Conservation (phyloP, 2,329 filamentous ascomycete genomes). For the Claviceps humidiphila region DNA sequence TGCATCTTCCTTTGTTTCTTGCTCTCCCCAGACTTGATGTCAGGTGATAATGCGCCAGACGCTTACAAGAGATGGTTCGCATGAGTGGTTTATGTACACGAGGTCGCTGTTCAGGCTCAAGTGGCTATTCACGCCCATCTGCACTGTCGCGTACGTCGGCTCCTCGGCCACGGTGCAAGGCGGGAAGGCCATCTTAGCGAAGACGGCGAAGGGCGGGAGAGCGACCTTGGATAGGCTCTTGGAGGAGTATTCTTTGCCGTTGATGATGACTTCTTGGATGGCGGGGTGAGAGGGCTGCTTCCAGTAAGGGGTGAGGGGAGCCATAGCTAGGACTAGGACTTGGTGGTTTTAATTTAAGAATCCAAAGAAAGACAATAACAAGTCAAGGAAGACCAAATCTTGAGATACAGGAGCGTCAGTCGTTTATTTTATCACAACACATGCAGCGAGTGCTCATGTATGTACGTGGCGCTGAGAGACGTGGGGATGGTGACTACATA, state of each 20-base stretch:
- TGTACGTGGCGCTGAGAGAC: not conserved
- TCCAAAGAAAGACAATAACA: too few relatives aligned
- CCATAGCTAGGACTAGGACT: constrained; percentile 23
- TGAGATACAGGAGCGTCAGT: not conserved
- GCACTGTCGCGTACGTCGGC: constrained; percentile 51
- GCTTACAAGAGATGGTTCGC: constrained; percentile 51
- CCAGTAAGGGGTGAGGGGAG: constrained; percentile 46
- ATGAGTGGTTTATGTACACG: constrained; percentile 56
- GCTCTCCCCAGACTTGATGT: not conserved
- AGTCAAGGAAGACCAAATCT: not conserved
- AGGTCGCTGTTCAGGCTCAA: constrained; percentile 52
- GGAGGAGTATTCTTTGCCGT: constrained; percentile 41
- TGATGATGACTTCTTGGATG: constrained; percentile 43
- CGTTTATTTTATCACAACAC: not conserved
- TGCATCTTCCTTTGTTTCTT: too few relatives aligned
- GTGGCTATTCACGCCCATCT: constrained; percentile 42
- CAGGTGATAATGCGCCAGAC: not conserved
- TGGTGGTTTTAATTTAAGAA: not conserved
- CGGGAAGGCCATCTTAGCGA: constrained; percentile 53
- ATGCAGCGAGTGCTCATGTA: not conserved
- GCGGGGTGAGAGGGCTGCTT: constrained; percentile 45
- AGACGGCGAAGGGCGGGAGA: constrained; percentile 49
- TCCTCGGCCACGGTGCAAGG: constrained; percentile 41
- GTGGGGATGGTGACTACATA: not conserved
- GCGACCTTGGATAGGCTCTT: constrained; percentile 43